Percentiles rank a stretch among this genome's conserved stretches.
Evolutionary conservation across 352 stramenopile genomes (phyloP).

Genomic region (Globisporangium carolinianum): DNA sequence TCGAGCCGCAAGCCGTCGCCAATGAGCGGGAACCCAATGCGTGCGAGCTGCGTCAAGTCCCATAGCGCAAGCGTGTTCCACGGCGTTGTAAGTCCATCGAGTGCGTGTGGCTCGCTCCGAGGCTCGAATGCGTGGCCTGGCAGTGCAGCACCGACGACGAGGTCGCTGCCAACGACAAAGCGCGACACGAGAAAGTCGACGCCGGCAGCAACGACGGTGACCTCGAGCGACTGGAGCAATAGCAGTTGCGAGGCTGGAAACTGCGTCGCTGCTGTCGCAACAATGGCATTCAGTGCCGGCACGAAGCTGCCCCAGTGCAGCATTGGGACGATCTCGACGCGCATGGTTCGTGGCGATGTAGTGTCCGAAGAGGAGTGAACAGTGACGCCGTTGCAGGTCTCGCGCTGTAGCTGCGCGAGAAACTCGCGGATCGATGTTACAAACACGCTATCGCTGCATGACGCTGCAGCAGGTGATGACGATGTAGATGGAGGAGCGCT

Average conservation of each 20-base stretch:
- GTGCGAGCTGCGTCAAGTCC: conserved; percentile 85
- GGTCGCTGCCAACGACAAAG: conserved; percentile 59
- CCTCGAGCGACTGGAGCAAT: conserved; percentile 90
- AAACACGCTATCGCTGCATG: conserved; percentile 21
- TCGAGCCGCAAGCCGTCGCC: conserved; percentile 76
- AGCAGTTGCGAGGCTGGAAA: conserved; percentile 51
- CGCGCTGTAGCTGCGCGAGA: conserved; percentile 23
- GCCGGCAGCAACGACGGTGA: conserved; percentile 40
- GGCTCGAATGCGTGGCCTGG: conserved; percentile 69
- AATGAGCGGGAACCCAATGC: conserved; percentile 88
- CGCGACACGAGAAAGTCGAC: conserved; percentile 56
- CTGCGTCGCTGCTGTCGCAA: conserved; percentile 55
- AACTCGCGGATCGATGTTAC: conserved; percentile 32
- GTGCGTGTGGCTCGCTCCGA: conserved; percentile 30
- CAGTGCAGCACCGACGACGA: conserved; percentile 90
- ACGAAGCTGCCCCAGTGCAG: conserved; percentile 94
- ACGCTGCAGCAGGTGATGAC: not conserved
- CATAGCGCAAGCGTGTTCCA: conserved; percentile 97
- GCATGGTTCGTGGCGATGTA: conserved; percentile 4
- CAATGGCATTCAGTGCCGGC: conserved; percentile 92
- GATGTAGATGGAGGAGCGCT: not conserved
- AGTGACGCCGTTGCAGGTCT: conserved; percentile 7
- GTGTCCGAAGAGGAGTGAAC: not conserved
- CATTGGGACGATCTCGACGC: conserved; percentile 83
- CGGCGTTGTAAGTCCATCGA: conserved; percentile 87